Percentiles rank a stretch among this genome's conserved stretches.
Conservation (phyloP, 805 yeast species). For the Nakazawaea molendinolei region DNA sequence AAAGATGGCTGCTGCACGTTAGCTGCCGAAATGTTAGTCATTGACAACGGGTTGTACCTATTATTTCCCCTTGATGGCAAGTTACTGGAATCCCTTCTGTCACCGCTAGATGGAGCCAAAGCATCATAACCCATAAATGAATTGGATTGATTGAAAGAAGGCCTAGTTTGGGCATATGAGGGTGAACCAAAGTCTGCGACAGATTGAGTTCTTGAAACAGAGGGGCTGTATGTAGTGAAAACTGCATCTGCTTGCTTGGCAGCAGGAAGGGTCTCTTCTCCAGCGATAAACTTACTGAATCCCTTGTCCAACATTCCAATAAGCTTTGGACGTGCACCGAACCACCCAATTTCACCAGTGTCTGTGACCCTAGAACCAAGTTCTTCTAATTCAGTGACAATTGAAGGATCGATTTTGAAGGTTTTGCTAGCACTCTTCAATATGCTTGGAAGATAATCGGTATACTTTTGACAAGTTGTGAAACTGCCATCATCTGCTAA, state of each 20-base stretch:
- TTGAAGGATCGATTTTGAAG: conserved; percentile 26
- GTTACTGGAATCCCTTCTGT: background rate
- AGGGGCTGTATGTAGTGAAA: conserved; percentile 67
- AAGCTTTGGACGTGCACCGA: conserved; percentile 54
- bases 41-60: conserved; percentile 2
- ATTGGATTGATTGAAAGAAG: conserved; percentile 3
- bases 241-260: conserved; percentile 41
- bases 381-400: conserved; percentile 27
- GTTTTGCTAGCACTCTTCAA: conserved; percentile 33
- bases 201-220: conserved; percentile 52
- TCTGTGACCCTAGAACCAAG: conserved; percentile 43
- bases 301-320: conserved; percentile 88
- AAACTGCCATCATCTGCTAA: conserved; percentile 62
- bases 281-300: conserved; percentile 74
- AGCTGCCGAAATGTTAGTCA: background rate
- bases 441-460: conserved; percentile 41
- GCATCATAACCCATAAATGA: conserved; percentile 7
- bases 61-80: background rate
- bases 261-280: conserved; percentile 41
- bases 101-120: background rate
- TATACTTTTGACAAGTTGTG: conserved; percentile 54
- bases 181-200: conserved; percentile 24
- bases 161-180: background rate
- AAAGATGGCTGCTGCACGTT: background rate
- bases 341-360: conserved; percentile 58